Conservation (phyloP, 2,329 filamentous ascomycete species). For the Penicillium carneum region DNA sequence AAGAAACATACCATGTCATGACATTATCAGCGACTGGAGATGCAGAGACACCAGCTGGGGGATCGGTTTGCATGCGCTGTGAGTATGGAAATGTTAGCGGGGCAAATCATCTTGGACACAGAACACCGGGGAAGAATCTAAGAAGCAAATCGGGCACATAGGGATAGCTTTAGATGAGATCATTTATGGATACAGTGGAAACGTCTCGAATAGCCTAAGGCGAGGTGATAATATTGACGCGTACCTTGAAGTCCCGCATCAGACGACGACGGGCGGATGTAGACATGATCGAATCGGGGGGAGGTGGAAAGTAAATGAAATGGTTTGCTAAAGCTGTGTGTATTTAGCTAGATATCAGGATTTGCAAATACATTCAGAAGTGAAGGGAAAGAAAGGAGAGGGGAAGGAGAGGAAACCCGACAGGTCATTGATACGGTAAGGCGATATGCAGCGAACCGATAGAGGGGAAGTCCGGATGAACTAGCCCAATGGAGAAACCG, state of each 20-base stretch:
- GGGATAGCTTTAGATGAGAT: not conserved
- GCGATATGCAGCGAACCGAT: conserved; percentile 17
- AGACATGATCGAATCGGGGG: conserved; percentile 66
- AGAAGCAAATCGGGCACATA: not conserved
- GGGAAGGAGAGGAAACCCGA: not conserved
- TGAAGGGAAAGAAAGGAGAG: not conserved
- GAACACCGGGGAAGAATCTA: not conserved
- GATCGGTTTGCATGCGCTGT: conserved; percentile 98
- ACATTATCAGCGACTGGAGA: conserved; percentile 77
- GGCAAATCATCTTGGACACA: conserved; percentile 12
- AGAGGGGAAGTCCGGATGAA: conserved; percentile 34
- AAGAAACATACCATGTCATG: conserved; percentile 47
- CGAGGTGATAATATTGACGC: conserved; percentile 35
- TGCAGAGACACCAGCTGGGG: conserved; percentile 93
- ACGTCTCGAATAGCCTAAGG: not conserved
- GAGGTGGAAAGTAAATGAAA: not conserved
- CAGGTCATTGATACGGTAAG: conserved; percentile 6
- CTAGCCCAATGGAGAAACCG: conserved; percentile 30
- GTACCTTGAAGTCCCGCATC: conserved; percentile 99
- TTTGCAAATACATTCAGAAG: not conserved
- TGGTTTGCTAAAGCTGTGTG: not conserved
- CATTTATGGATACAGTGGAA: not conserved
- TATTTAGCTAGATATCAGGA: not conserved
- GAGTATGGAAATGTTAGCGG: conserved; percentile 27
- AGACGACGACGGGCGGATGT: conserved; percentile 92